A percentile compares a stretch with the other conserved stretches of the same genome.
phyloP scores from a whole-genome alignment of 2,329 filamentous ascomycete species.

The Fragosphaeria purpurea region DNA sequence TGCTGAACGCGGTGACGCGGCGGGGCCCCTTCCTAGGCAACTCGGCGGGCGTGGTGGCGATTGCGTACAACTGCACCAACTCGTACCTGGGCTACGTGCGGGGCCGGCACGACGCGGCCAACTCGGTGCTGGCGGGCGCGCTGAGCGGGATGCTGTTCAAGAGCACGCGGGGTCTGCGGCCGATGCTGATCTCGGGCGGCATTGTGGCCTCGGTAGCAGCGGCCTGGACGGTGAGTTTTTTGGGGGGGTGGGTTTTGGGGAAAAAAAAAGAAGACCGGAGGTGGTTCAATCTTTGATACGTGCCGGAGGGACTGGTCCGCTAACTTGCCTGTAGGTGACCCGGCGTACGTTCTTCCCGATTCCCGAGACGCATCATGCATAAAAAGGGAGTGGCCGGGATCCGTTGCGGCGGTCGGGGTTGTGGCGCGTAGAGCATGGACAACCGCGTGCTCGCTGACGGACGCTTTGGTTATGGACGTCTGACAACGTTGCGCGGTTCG shows the following conservation, averaged over 20 bases:
- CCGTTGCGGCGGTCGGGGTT: no score
- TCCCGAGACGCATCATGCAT: slow-evolving; percentile 2
- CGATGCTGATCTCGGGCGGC: slow-evolving; percentile 89
- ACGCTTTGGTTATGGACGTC: no score
- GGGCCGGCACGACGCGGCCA: slow-evolving; percentile 81
- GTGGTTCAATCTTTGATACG: no score
- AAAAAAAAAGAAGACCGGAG: no score
- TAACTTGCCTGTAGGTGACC: slow-evolving; percentile 9
- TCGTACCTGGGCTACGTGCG: slow-evolving; percentile 68
- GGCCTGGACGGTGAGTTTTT: slow-evolving; percentile 71
- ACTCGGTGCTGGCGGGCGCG: slow-evolving; percentile 76
- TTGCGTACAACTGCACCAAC: slow-evolving; percentile 92
- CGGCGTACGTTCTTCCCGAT: slow-evolving; percentile 18
- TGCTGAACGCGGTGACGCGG: slow-evolving; percentile 87
- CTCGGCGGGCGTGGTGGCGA: slow-evolving; percentile 87
- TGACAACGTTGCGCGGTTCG: no score
- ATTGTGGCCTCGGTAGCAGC: slow-evolving; percentile 81
- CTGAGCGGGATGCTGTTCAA: slow-evolving; percentile 94
- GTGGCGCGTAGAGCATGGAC: no score
- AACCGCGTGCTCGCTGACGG: no score
- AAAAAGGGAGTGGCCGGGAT: no score
- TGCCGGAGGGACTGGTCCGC: no score
- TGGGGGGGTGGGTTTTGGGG: neutral
- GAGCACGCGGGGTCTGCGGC: slow-evolving; percentile 79
- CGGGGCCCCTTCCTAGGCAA: slow-evolving; percentile 93